Conservation (phyloP, 2,329 filamentous ascomycete genomes). For the Aspergillus phoenicis region DNA sequence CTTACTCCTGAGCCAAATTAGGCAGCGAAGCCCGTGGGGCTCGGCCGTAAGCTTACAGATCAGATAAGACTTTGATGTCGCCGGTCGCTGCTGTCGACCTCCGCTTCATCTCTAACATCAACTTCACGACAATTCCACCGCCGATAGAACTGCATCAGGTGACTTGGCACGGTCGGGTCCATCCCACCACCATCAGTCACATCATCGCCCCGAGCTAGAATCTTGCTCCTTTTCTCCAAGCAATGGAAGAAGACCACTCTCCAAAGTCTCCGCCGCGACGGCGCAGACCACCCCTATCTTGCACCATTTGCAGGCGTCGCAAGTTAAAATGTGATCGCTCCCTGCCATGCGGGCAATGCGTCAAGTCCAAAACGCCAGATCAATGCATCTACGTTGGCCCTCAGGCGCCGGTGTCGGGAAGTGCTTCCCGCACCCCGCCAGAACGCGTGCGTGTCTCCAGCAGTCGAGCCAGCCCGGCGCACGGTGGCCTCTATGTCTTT, state of each 20-base stretch:
- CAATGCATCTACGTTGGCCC: conserved; percentile 56
- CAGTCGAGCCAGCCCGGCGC: conserved; percentile 19
- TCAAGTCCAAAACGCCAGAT: conserved; percentile 53
- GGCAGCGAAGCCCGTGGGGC: neutral
- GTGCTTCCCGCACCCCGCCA: conserved; percentile 8
- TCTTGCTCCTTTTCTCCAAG: neutral
- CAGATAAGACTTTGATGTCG: neutral
- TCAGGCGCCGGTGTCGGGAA: conserved; percentile 13
- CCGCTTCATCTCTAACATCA: neutral
- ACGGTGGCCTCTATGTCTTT: conserved; percentile 36
- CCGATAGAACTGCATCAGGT: neutral
- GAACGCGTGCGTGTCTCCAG: conserved; percentile 11
- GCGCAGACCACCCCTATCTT: conserved; percentile 69
- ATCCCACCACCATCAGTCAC: neutral
- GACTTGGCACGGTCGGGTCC: neutral
- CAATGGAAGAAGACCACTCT: conserved; percentile 13
- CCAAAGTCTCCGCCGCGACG: conserved; percentile 40
- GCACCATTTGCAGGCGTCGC: conserved; percentile 70
- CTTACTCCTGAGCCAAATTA: neutral
- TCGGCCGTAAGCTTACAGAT: neutral
- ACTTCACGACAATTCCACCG: neutral
- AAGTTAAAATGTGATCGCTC: conserved; percentile 78
- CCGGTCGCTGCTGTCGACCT: neutral
- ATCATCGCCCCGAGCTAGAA: neutral
- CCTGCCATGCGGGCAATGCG: conserved; percentile 67